Conservation (phyloP, 2,329 filamentous ascomycete genomes). For the Pyricularia pennisetigena region DNA sequence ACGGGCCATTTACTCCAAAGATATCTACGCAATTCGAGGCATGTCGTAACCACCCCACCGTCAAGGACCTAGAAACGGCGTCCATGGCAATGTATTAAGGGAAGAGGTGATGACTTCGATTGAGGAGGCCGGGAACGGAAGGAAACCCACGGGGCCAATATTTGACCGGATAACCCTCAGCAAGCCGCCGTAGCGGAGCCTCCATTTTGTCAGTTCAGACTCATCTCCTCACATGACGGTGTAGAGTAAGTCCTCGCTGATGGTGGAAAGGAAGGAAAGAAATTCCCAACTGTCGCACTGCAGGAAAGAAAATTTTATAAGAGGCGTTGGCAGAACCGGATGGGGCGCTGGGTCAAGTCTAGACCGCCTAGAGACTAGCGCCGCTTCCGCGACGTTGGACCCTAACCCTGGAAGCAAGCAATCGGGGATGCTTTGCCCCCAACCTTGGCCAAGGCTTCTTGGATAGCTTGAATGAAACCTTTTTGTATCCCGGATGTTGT, state of each 20-base stretch:
- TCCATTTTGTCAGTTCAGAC: constrained; percentile 21
- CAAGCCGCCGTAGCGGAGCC: constrained; percentile 45
- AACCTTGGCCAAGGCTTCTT: not conserved
- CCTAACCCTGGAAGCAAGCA: not conserved
- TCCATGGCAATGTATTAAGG: constrained; percentile 34
- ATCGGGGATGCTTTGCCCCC: not conserved
- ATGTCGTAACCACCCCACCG: constrained; percentile 43
- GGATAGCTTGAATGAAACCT: too few relatives aligned
- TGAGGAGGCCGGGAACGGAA: constrained; percentile 46
- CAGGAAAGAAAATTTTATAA: not conserved
- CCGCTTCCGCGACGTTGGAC: not conserved
- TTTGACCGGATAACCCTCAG: constrained; percentile 35
- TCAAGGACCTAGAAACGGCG: constrained; percentile 31
- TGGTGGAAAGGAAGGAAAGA: constrained; percentile 24
- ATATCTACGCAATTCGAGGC: not conserved
- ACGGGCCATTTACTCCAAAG: not conserved
- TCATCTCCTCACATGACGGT: constrained; percentile 41
- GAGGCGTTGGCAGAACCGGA: not conserved
- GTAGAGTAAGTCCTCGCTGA: constrained; percentile 35
- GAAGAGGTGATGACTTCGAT: constrained; percentile 34
- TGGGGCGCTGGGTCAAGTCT: not conserved
- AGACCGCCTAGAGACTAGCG: not conserved
- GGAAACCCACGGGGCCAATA: constrained; percentile 35
- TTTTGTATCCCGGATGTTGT: too few relatives aligned
- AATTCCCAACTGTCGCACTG: constrained; percentile 3